phyloP scores from a whole-genome alignment of 257 asterid species.

The Phtheirospermum japonicum region DNA sequence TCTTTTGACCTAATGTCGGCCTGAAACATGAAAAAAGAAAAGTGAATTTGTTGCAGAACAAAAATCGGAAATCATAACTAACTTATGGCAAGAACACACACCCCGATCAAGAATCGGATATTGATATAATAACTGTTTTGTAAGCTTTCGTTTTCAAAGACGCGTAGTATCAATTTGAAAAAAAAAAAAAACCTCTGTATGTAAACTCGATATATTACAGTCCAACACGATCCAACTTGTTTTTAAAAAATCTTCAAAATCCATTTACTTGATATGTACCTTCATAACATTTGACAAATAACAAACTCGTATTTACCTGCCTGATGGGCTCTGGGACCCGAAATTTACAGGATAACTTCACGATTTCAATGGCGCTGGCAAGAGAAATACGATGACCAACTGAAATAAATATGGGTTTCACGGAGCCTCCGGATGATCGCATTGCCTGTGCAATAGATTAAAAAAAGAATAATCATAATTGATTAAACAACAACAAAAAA shows the following conservation, averaged over 20 bases:
- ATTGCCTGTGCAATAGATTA: conserved; percentile 53
- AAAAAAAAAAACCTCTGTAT: no score
- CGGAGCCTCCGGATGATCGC: conserved; percentile 54
- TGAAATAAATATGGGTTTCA: conserved; percentile 75
- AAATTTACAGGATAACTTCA: conserved; percentile 56
- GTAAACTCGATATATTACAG: no score
- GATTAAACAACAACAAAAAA: neutral
- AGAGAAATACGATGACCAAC: conserved; percentile 84
- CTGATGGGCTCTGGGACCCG: conserved; percentile 92
- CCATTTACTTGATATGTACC: conserved; percentile 1
- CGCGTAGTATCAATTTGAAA: no score
- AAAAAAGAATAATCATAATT: neutral
- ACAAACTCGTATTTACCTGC: conserved; percentile 46
- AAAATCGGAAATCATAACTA: neutral
- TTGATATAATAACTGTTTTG: no score
- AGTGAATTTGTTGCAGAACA: neutral
- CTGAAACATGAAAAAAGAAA: conserved; percentile 24
- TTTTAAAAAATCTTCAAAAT: neutral
- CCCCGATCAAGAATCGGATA: no score
- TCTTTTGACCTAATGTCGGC: conserved; percentile 57
- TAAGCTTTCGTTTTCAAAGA: no score
- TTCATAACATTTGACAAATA: conserved; percentile 5
- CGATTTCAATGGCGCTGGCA: conserved; percentile 53
- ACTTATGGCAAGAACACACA: neutral
- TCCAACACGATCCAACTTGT: no score